Evolutionary conservation across 2,329 filamentous ascomycete species (phyloP).

Genomic region (Balansia obtecta): DNA sequence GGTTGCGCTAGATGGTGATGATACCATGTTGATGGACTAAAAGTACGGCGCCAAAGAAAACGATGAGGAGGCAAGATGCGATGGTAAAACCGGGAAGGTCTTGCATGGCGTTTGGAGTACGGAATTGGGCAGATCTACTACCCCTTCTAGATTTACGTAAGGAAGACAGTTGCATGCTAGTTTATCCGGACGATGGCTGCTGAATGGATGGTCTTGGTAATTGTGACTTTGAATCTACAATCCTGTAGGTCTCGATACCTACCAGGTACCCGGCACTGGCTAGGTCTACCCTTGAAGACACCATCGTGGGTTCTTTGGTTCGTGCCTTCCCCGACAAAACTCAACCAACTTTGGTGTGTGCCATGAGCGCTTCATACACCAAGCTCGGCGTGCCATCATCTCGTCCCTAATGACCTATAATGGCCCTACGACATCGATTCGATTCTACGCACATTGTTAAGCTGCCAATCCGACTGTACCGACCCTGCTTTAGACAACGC

Average conservation of each 20-base stretch:
- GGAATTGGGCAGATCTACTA: constrained; percentile 1
- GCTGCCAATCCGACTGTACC: background rate
- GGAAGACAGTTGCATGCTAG: background rate
- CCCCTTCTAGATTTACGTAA: background rate
- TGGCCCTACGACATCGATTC: background rate
- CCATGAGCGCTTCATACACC: background rate
- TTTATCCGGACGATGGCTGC: too few species aligned
- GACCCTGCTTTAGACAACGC: too few species aligned
- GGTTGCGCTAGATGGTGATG: constrained; percentile 58
- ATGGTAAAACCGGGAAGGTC: constrained; percentile 6
- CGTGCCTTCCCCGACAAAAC: background rate
- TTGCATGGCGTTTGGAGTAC: constrained; percentile 13
- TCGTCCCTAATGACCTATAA: background rate
- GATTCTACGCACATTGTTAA: background rate
- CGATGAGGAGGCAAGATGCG: background rate
- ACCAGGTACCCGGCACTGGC: too few species aligned
- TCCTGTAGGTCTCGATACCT: background rate
- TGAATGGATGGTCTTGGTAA: too few species aligned
- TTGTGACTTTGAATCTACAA: background rate
- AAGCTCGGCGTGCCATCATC: background rate
- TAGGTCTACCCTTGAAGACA: background rate
- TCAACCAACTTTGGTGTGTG: background rate
- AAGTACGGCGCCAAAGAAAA: constrained; percentile 7
- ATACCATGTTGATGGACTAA: constrained; percentile 72
- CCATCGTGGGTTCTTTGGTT: background rate